Conservation (phyloP, 2,329 filamentous ascomycete genomes). For the Cladophialophora psammophila region DNA sequence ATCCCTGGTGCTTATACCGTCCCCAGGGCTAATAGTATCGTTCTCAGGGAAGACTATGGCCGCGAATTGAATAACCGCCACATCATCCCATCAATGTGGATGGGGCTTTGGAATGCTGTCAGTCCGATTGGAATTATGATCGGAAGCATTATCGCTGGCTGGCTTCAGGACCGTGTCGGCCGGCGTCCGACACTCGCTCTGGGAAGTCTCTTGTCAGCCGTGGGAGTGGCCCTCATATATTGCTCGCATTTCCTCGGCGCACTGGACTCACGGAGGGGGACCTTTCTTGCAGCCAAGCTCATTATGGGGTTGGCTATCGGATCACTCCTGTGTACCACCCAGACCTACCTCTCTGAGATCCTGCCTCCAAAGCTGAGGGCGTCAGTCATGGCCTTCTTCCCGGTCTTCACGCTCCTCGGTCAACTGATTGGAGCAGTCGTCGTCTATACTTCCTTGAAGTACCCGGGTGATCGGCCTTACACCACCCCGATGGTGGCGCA, state of each 20-base stretch:
- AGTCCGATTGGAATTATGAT: slow-evolving; percentile 50
- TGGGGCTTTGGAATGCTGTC: slow-evolving; percentile 55
- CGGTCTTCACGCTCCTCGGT: slow-evolving; percentile 58
- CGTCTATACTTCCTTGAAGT: slow-evolving; percentile 44
- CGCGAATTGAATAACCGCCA: slow-evolving; percentile 42
- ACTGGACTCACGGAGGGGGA: slow-evolving; percentile 45
- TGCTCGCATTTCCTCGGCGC: slow-evolving; percentile 42
- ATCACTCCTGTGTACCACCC: slow-evolving; percentile 52
- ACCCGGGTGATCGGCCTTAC: slow-evolving; percentile 42
- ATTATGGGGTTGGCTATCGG: slow-evolving; percentile 57
- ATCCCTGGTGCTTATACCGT: neutral
- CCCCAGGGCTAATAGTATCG: neutral
- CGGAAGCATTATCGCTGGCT: slow-evolving; percentile 50
- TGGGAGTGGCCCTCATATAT: slow-evolving; percentile 49
- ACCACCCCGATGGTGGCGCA: slow-evolving; percentile 46
- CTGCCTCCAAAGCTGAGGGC: slow-evolving; percentile 56
- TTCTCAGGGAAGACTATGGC: slow-evolving; percentile 45
- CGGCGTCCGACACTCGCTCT: slow-evolving; percentile 48
- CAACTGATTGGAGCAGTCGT: slow-evolving; percentile 57
- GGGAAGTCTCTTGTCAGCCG: slow-evolving; percentile 49
- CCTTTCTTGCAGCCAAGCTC: slow-evolving; percentile 57
- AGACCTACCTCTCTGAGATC: slow-evolving; percentile 62
- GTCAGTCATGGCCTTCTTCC: slow-evolving; percentile 58
- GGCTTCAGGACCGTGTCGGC: slow-evolving; percentile 52
- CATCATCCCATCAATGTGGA: slow-evolving; percentile 55